Percentiles rank a stretch among this genome's conserved stretches.
phyloP scores from a whole-genome alignment of 495 filamentous ascomycete species.

The Gamarada debralockiae region DNA sequence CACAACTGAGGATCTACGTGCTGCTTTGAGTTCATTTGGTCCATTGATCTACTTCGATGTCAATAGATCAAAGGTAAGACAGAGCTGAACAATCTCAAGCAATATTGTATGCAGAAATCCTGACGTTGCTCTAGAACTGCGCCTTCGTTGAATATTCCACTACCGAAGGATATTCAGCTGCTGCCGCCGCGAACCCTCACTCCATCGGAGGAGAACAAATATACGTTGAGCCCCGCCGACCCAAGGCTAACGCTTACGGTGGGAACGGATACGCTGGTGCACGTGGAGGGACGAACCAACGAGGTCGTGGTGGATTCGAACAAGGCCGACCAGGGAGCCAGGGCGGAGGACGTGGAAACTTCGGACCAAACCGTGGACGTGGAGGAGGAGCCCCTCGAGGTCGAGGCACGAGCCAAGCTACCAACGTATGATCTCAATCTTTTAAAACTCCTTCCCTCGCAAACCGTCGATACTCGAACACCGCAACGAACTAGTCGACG shows the following conservation, averaged over 20 bases:
- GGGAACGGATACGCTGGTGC: constrained; percentile 57
- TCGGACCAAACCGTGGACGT: constrained; percentile 61
- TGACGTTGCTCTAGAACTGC: constrained; percentile 63
- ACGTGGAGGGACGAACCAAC: constrained; percentile 53
- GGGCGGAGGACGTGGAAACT: constrained; percentile 58
- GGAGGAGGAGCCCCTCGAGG: constrained; percentile 36
- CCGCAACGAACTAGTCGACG: constrained; percentile 13
- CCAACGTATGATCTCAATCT: constrained; percentile 33
- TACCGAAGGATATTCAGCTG: constrained; percentile 71
- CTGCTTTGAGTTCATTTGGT: constrained; percentile 65
- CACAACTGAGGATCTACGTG: constrained; percentile 59
- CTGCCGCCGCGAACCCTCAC: constrained; percentile 82
- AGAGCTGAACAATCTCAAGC: neutral
- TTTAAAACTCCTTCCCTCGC: neutral
- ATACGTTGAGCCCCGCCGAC: constrained; percentile 82
- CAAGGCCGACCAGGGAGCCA: constrained; percentile 52
- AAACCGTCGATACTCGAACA: neutral
- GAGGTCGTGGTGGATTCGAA: constrained; percentile 61
- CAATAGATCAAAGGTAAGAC: constrained; percentile 77
- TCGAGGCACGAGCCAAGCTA: constrained; percentile 37
- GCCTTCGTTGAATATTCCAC: constrained; percentile 93
- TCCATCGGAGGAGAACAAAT: constrained; percentile 76
- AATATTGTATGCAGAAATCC: neutral
- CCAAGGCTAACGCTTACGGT: constrained; percentile 63
- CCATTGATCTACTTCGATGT: constrained; percentile 85